Conservation (phyloP, 371 early-diverging fungal genomes). For the Mucor plumbeus region DNA sequence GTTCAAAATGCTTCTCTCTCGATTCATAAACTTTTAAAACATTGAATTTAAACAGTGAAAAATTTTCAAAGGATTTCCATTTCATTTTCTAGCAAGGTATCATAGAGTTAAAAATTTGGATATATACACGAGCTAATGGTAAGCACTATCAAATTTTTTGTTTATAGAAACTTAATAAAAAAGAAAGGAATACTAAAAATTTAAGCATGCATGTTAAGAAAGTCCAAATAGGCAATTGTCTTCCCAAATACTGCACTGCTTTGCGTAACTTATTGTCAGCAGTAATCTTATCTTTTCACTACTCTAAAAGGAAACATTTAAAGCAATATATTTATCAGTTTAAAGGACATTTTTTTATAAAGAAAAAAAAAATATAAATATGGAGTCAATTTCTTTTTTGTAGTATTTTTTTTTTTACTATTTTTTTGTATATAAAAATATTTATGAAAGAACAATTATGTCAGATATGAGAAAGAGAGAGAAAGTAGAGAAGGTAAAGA, state of each 20-base stretch:
- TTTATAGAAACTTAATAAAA: no score
- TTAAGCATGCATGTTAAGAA: neutral
- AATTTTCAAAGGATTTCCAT: no score
- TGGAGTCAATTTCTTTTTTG: neutral
- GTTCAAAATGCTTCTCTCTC: no score
- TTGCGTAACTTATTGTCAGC: slow-evolving; percentile 3
- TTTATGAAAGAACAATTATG: slow-evolving; percentile 7
- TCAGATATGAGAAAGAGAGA: neutral
- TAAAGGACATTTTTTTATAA: neutral
- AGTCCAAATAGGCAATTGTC: neutral
- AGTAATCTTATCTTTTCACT: slow-evolving; percentile 9
- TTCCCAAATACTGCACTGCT: neutral
- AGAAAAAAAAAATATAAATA: slow-evolving; percentile 4
- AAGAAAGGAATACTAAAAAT: no score
- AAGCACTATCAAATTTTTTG: no score
- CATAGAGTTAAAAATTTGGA: no score
- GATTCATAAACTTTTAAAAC: no score
- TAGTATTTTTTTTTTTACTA: neutral
- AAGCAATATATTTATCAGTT: neutral
- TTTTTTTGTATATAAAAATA: neutral
- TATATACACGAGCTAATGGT: no score
- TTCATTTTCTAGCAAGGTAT: no score
- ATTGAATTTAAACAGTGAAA: no score
- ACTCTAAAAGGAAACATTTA: slow-evolving; percentile 12
- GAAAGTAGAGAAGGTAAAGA: neutral